Conservation (phyloP, 805 yeast genomes). For the Candida ovalis region DNA sequence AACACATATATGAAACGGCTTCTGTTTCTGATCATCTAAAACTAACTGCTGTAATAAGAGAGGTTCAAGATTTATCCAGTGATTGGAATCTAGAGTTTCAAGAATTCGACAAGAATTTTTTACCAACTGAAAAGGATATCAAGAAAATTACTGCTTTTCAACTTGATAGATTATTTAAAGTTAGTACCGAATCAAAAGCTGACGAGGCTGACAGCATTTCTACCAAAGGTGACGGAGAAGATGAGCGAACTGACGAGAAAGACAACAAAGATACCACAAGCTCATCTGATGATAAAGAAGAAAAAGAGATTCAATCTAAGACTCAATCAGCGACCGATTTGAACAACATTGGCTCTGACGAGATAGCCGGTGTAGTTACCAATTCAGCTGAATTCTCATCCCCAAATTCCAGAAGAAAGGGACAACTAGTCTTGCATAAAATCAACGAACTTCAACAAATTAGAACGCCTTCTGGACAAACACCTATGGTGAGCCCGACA, state of each 20-base stretch:
- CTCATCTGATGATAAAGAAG: conserved; percentile 7
- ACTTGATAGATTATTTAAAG: conserved; percentile 67
- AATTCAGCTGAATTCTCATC: conserved; percentile 3
- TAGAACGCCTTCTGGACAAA: conserved; percentile 5
- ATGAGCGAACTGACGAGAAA: conserved; percentile 13
- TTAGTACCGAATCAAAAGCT: conserved; percentile 23
- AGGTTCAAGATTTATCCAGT: conserved; percentile 76
- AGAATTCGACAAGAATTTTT: conserved; percentile 69
- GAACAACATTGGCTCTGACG: not conserved
- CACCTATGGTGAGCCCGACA: conserved; percentile 5
- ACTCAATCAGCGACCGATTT: not conserved
- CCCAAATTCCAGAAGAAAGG: conserved; percentile 14
- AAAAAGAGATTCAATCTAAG: conserved; percentile 1
- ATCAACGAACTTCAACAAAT: conserved; percentile 22
- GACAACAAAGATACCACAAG: conserved; percentile 9
- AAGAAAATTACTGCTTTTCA: conserved; percentile 87
- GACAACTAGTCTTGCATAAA: conserved; percentile 21
- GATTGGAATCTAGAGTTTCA: conserved; percentile 83
- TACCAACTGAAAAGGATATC: conserved; percentile 92
- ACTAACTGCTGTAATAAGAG: conserved; percentile 64
- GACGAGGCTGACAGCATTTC: conserved; percentile 20
- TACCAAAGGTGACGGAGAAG: conserved; percentile 13
- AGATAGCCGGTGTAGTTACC: not conserved
- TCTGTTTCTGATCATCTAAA: conserved; percentile 63
- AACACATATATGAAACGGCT: conserved; percentile 50